A percentile compares a stretch with the other conserved stretches of the same genome.
phyloP scores from a whole-genome alignment of 1,284 basidiomycete genomes.

The Golubevia pallescens region DNA sequence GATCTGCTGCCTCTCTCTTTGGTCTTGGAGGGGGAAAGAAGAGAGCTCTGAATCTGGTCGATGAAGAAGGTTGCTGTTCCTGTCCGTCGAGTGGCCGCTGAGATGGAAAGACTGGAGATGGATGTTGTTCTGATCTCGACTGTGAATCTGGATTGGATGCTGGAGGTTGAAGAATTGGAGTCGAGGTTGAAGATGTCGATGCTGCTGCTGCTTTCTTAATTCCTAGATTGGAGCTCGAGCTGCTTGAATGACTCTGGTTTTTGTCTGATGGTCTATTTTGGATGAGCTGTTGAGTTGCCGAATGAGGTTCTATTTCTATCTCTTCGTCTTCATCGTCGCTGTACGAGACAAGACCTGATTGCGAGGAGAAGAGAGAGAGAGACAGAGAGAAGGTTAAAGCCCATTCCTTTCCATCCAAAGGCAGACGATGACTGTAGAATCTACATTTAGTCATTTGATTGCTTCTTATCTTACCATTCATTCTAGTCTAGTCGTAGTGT shows the following conservation, averaged over 20 bases:
- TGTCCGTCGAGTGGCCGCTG: no score
- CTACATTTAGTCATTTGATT: no score
- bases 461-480: no score
- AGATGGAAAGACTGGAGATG: not conserved
- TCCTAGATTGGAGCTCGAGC: not conserved
- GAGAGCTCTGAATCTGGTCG: constrained; percentile 9
- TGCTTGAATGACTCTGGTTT: not conserved
- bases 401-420: no score
- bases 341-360: not conserved
- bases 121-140: not conserved
- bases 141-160: not conserved
- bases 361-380: not conserved
- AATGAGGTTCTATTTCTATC: no score
- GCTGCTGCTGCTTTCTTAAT: not conserved
- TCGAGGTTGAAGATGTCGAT: not conserved
- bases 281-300: not conserved
- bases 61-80: constrained; percentile 4
- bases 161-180: not conserved
- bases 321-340: constrained; percentile 3
- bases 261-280: not conserved
- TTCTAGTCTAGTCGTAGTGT: no score
- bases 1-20: not conserved
- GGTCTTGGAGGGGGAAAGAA: constrained; percentile 17
- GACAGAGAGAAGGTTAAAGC: not conserved
- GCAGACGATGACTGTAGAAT: no score